phyloP scores from a whole-genome alignment of 129 eudicot genomes.

The Escallonia herrerae region DNA sequence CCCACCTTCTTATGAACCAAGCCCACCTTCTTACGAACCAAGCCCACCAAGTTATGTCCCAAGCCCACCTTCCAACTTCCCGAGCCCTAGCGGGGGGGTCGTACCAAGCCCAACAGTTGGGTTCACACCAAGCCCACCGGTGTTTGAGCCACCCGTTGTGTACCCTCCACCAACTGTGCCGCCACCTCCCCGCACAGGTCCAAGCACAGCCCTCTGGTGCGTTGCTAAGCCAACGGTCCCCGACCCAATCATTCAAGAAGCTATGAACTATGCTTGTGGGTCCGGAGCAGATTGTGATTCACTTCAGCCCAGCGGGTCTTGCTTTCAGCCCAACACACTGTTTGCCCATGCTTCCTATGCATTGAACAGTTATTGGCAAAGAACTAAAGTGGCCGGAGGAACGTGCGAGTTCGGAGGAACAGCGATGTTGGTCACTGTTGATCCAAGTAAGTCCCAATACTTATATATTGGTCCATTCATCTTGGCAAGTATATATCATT shows the following conservation, averaged over 20 bases:
- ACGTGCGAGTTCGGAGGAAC: slow-evolving; percentile 86
- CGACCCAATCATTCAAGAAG: slow-evolving; percentile 53
- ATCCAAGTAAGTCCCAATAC: slow-evolving; percentile 58
- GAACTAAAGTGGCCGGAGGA: slow-evolving; percentile 76
- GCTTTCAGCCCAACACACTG: slow-evolving; percentile 70
- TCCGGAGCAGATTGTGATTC: slow-evolving; percentile 87
- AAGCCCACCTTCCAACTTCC: slow-evolving; percentile 45
- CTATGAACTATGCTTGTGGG: slow-evolving; percentile 68
- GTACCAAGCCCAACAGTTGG: slow-evolving; percentile 52
- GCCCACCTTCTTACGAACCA: slow-evolving; percentile 24
- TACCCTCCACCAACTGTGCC: slow-evolving; percentile 52
- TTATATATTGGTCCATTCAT: neutral
- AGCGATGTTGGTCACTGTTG: slow-evolving; percentile 80
- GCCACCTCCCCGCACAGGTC: slow-evolving; percentile 26
- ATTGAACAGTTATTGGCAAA: slow-evolving; percentile 89
- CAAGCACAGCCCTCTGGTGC: slow-evolving; percentile 38
- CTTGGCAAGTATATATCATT: neutral
- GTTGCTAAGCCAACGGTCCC: slow-evolving; percentile 62
- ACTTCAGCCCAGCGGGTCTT: slow-evolving; percentile 64
- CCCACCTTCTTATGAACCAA: slow-evolving; percentile 10
- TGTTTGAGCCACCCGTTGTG: slow-evolving; percentile 79
- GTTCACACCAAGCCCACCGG: slow-evolving; percentile 41
- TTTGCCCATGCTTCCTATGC: slow-evolving; percentile 95
- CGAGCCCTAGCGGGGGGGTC: slow-evolving; percentile 40
- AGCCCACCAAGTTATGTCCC: slow-evolving; percentile 42